phyloP scores from a whole-genome alignment of 2,329 filamentous ascomycete genomes.

The Lachnellula cervina region DNA sequence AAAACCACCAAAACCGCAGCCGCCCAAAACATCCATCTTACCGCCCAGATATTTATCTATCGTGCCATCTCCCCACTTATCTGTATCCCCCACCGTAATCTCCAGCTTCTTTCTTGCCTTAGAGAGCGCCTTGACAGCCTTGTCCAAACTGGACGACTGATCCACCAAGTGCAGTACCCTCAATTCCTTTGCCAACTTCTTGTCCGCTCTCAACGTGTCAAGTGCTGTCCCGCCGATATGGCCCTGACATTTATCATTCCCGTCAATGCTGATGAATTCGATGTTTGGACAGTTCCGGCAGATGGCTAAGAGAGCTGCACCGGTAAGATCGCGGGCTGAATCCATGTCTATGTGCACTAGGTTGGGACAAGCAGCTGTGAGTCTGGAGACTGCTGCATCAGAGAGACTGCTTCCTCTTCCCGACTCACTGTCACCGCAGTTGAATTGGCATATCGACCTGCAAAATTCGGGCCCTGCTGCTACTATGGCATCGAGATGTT shows the following conservation, averaged over 20 bases:
- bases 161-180: background rate
- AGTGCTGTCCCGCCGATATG: background rate
- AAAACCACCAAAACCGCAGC: too few relatives aligned
- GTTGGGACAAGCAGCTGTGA: background rate
- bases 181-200: background rate
- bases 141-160: background rate
- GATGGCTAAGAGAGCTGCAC: background rate
- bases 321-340: background rate
- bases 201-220: background rate
- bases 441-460: background rate
- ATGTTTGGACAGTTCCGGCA: background rate
- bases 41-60: background rate
- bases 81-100: background rate
- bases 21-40: background rate
- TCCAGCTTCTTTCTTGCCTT: background rate
- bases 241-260: background rate
- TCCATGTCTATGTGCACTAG: background rate
- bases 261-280: background rate
- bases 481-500: background rate
- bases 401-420: background rate
- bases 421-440: background rate
- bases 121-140: background rate
- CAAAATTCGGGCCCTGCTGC: background rate
- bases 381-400: background rate
- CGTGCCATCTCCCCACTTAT: background rate